These are phyloP conservation scores for Pythium sp. DNA, from an alignment of 352 stramenopile species.

Conservation along the genomic window DNA sequence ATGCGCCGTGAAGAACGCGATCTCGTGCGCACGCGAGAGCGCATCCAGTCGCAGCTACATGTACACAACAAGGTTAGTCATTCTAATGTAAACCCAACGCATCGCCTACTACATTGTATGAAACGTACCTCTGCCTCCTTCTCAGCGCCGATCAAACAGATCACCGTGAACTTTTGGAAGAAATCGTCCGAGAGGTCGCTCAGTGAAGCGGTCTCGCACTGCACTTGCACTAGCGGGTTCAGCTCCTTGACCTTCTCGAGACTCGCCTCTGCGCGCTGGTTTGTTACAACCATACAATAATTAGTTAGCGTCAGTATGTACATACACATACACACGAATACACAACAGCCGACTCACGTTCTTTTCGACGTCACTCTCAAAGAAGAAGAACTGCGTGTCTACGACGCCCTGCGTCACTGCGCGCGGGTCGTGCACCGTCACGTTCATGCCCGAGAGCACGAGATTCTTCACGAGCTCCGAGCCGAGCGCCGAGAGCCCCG, in stretches of 20 bases:
- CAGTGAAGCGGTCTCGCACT: slow-evolving; percentile 66
- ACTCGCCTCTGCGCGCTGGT: slow-evolving; percentile 71
- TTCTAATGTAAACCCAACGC: not conserved
- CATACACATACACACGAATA: not conserved
- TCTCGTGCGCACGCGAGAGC: slow-evolving; percentile 48
- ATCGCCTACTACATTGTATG: not conserved
- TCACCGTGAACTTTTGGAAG: slow-evolving; percentile 86
- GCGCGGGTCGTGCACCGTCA: slow-evolving; percentile 90
- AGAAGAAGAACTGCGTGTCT: slow-evolving; percentile 86
- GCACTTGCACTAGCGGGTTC: slow-evolving; percentile 91
- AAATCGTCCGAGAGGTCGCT: slow-evolving; percentile 57
- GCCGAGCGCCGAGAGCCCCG: slow-evolving; percentile 77
- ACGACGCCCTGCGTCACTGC: slow-evolving; percentile 44
- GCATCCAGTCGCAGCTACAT: slow-evolving; percentile 51
- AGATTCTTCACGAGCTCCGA: slow-evolving; percentile 98
- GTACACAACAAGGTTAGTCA: not conserved
- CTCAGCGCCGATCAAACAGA: slow-evolving; percentile 63
- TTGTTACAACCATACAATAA: slow-evolving; percentile 8
- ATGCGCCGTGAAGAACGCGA: slow-evolving; percentile 71
- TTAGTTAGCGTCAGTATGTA: not conserved
- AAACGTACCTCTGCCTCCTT: slow-evolving; percentile 36
- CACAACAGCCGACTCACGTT: slow-evolving; percentile 43
- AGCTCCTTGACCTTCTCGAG: slow-evolving; percentile 90
- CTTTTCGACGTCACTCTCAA: slow-evolving; percentile 55
- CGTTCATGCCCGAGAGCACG: slow-evolving; percentile 93